phyloP scores from a whole-genome alignment of 768 basidiomycete genomes.

The Suillus hirtellus region DNA sequence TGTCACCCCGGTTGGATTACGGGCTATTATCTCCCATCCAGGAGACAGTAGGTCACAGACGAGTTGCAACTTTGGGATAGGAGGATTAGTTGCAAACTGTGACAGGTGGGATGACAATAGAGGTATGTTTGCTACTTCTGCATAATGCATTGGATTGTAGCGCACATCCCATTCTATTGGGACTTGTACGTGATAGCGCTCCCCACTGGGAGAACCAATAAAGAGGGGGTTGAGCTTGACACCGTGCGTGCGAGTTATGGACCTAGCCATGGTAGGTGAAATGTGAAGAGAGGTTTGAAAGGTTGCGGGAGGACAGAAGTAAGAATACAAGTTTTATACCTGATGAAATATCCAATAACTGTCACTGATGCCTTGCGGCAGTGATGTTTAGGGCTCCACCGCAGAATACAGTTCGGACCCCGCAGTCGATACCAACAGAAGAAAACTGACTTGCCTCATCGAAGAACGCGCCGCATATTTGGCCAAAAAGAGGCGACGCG shows the following conservation, averaged over 20 bases:
- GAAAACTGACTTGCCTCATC: conserved; percentile 21
- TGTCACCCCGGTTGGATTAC: conserved; percentile 49
- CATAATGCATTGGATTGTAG: conserved; percentile 35
- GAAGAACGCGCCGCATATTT: conserved; percentile 1
- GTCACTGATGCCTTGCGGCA: conserved; percentile 1
- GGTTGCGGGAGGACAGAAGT: background rate
- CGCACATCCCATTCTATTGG: conserved; percentile 53
- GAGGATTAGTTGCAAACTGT: conserved; percentile 46
- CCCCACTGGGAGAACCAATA: conserved; percentile 15
- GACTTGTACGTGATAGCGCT: conserved; percentile 14
- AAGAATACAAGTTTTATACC: conserved; percentile 19
- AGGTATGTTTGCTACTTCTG: conserved; percentile 13
- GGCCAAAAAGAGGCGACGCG: conserved; percentile 1
- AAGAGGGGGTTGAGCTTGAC: conserved; percentile 23
- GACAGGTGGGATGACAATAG: conserved; percentile 31
- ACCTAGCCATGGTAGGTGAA: conserved; percentile 14
- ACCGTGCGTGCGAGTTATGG: conserved; percentile 10
- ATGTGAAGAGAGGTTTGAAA: conserved; percentile 7
- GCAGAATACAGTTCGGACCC: background rate
- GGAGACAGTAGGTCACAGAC: conserved; percentile 48
- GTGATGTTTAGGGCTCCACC: background rate
- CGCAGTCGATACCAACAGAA: conserved; percentile 12
- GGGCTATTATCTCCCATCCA: conserved; percentile 42
- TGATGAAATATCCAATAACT: background rate
- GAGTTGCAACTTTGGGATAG: conserved; percentile 38